phyloP scores from a whole-genome alignment of 148 eudicot genomes.

The Camellia japonica region DNA sequence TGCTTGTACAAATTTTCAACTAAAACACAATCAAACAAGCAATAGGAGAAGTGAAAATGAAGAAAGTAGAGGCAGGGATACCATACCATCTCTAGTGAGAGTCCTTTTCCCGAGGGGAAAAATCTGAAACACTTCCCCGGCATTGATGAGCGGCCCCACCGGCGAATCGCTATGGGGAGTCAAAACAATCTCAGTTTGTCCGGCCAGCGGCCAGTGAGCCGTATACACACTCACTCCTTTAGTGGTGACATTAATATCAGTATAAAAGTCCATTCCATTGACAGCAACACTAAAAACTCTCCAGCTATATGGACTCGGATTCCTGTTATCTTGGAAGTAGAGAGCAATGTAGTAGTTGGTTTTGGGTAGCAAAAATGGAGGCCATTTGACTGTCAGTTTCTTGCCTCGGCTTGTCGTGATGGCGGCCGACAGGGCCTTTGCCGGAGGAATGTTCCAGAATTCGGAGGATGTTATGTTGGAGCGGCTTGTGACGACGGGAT shows the following conservation, averaged over 20 bases:
- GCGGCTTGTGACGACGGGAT: constrained; percentile 43
- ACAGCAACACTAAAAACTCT: constrained; percentile 62
- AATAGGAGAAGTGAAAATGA: neutral
- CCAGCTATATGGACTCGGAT: constrained; percentile 78
- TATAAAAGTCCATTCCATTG: constrained; percentile 49
- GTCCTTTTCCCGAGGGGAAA: constrained; percentile 54
- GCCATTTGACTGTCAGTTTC: constrained; percentile 60
- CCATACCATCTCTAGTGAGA: constrained; percentile 57
- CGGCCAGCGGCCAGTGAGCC: constrained; percentile 63
- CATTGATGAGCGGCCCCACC: constrained; percentile 84
- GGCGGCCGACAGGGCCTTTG: constrained; percentile 44
- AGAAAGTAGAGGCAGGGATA: neutral
- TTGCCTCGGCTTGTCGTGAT: constrained; percentile 69
- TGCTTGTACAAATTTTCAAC: too few relatives aligned
- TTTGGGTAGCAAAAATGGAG: constrained; percentile 42
- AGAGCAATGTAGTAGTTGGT: constrained; percentile 62
- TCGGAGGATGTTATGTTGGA: constrained; percentile 46
- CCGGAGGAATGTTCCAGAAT: constrained; percentile 88
- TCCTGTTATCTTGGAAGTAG: constrained; percentile 82
- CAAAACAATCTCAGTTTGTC: constrained; percentile 45
- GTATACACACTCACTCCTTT: constrained; percentile 59
- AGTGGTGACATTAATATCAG: constrained; percentile 50
- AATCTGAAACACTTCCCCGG: constrained; percentile 71
- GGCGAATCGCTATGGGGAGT: constrained; percentile 38
- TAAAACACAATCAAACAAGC: too few relatives aligned